Base-by-base conservation (phyloP, 345 rosid species). In the Ailanthus altissimus region DNA sequence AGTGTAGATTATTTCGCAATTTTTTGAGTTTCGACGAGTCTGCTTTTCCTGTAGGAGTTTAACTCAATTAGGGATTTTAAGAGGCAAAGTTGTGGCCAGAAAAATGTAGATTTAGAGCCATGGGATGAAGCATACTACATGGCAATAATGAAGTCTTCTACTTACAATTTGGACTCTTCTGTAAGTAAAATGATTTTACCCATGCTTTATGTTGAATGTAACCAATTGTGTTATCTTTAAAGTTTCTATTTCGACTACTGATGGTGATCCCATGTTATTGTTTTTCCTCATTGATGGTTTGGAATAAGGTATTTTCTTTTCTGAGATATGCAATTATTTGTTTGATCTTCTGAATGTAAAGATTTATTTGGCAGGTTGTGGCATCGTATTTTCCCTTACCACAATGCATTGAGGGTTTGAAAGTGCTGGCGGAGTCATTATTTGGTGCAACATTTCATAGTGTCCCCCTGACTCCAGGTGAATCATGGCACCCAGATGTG, bases 61-160 rank as follows among this genome's bases (percentile, higher is more conserved):
- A 78, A 83, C 75, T 79, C 81, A 70, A 90, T 93, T 77, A 81
- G 84, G 84, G 82, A 86, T 43, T 89, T 90, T 64, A 95, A 93
- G 88, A 82, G 89, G 82, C 82, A 86, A 77, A 81, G 82, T 54
- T 83, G 89, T 81, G 89, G 93, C 75, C 79, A 86, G 53, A 70
- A 70, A 73, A 72, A 69, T 72, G 80, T 78, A 76, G 97, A 89
- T 80, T 77, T 95, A 74, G 94, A 95, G 83, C 98, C 98, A 67
- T 95, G 98, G 99, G 99, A 95, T 84, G 98, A 95, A 83, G 80
- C 97, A 32, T 89, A 92, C 83, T 93, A 92, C 80, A 87, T 97
- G 56, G 87, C 90, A 61, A 80, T 85, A 84, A 92, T 95, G 97
- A 95, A 89, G 81, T 89, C 97, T 49, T 90, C 94, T n/a, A 80